Percentiles rank a stretch among this genome's conserved stretches.
phyloP scores from a whole-genome alignment of 208 protist species.

The Lotmaria passim region DNA sequence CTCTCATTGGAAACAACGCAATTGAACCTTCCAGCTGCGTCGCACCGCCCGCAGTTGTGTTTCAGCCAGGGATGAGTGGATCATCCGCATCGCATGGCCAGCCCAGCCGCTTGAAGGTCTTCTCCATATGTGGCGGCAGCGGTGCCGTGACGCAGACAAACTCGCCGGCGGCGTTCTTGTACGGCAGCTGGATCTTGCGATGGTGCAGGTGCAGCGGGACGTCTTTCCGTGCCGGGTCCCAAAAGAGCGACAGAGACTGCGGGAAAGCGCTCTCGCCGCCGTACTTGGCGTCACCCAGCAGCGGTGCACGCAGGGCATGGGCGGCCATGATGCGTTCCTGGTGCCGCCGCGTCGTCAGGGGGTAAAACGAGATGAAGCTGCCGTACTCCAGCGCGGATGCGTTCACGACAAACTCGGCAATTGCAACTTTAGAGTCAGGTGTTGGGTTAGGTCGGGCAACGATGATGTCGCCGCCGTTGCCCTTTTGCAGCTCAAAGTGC shows the following conservation, averaged over 20 bases:
- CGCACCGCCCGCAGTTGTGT: neutral
- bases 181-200: conserved; percentile 91
- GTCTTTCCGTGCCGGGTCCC: conserved; percentile 79
- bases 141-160: conserved; percentile 90
- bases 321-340: conserved; percentile 93
- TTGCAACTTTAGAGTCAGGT: conserved; percentile 75
- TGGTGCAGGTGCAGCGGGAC: conserved; percentile 89
- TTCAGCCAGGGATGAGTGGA: conserved; percentile 87
- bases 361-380: conserved; percentile 92
- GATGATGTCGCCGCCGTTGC: conserved; percentile 75
- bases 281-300: conserved; percentile 93
- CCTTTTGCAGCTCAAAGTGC: conserved; percentile 89
- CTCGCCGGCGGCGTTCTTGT: conserved; percentile 83
- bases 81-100: conserved; percentile 89
- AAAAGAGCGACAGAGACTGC: conserved; percentile 80
- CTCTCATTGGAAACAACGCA: neutral
- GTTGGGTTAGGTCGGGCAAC: conserved; percentile 82
- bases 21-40: neutral
- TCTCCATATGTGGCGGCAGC: conserved; percentile 89
- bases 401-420: conserved; percentile 92
- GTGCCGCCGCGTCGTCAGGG: conserved; percentile 85
- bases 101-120: conserved; percentile 86
- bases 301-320: conserved; percentile 85
- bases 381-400: conserved; percentile 85
- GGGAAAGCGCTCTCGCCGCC: conserved; percentile 91